Conservation (phyloP, 768 basidiomycete genomes). For the Suillus sp. region DNA sequence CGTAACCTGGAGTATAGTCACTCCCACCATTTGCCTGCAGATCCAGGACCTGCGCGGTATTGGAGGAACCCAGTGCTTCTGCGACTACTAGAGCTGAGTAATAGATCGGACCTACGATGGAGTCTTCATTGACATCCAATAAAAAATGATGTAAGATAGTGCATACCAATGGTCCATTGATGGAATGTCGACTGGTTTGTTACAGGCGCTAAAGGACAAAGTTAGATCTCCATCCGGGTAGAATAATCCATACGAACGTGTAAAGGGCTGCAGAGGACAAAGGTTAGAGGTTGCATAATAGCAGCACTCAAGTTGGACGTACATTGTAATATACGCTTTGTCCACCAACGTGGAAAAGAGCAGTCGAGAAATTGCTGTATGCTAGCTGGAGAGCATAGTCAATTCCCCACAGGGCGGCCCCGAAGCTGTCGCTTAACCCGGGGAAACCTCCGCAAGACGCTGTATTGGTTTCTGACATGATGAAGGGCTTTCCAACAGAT, state of each 20-base stretch:
- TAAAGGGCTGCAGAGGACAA: slow-evolving; percentile 37
- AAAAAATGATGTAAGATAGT: background rate
- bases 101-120: slow-evolving; percentile 51
- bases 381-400: slow-evolving; percentile 59
- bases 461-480: slow-evolving; percentile 64
- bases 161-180: slow-evolving; percentile 64
- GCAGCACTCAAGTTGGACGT: slow-evolving; percentile 18
- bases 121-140: background rate
- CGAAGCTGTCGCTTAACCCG: slow-evolving; percentile 60
- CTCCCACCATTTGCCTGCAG: slow-evolving; percentile 52
- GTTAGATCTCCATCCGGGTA: background rate
- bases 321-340: slow-evolving; percentile 69
- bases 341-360: slow-evolving; percentile 57
- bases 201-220: slow-evolving; percentile 45
- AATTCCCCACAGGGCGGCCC: slow-evolving; percentile 53
- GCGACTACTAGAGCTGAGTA: slow-evolving; percentile 73
- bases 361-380: slow-evolving; percentile 46
- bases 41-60: slow-evolving; percentile 68
- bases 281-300: slow-evolving; percentile 1
- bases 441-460: slow-evolving; percentile 51
- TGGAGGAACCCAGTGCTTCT: slow-evolving; percentile 69
- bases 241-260: slow-evolving; percentile 25
- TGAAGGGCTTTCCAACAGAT: slow-evolving; percentile 42
- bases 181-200: slow-evolving; percentile 57
- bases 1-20: slow-evolving; percentile 58